These are phyloP conservation scores for Rhinocladiella similis DNA, from an alignment of 2,329 filamentous ascomycete genomes.

Conservation along the genomic window DNA sequence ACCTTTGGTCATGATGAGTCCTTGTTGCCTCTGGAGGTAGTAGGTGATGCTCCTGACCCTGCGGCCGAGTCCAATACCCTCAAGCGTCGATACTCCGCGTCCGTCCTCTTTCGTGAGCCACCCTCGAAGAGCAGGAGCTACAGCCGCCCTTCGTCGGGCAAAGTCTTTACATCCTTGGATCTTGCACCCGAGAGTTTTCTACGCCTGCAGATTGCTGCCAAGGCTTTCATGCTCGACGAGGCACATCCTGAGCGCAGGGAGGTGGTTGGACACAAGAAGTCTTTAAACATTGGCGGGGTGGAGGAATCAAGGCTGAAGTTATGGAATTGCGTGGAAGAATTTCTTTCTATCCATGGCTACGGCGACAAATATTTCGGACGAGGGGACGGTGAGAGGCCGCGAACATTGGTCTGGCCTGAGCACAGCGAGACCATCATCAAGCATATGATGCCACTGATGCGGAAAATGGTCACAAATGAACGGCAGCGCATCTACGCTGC, in stretches of 20 bases:
- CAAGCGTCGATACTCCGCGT: conserved; percentile 52
- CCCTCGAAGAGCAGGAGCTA: conserved; percentile 54
- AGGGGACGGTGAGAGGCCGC: conserved; percentile 37
- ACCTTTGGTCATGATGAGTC: conserved; percentile 36
- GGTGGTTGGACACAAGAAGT: conserved; percentile 55
- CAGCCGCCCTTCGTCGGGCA: conserved; percentile 59
- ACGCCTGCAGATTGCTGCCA: conserved; percentile 56
- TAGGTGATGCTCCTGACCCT: conserved; percentile 37
- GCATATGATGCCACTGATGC: conserved; percentile 57
- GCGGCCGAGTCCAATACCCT: conserved; percentile 29
- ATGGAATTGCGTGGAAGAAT: conserved; percentile 58
- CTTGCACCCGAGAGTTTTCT: conserved; percentile 58
- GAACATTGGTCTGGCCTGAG: conserved; percentile 54
- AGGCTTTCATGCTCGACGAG: conserved; percentile 59
- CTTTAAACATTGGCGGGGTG: conserved; percentile 50
- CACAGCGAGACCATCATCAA: conserved; percentile 57
- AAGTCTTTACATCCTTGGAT: conserved; percentile 57
- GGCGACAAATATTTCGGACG: conserved; percentile 53
- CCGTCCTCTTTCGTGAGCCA: conserved; percentile 53
- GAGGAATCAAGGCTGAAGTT: conserved; percentile 59
- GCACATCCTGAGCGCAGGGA: conserved; percentile 55
- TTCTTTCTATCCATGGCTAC: conserved; percentile 51
- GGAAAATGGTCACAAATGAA: conserved; percentile 62
- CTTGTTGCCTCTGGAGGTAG: conserved; percentile 33
- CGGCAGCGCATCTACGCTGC: conserved; percentile 59